Percentiles rank a stretch among this genome's conserved stretches.
These are phyloP conservation scores for Trichoderma aggressivum DNA, from an alignment of 2,329 filamentous ascomycete species.

Conservation along the genomic window DNA sequence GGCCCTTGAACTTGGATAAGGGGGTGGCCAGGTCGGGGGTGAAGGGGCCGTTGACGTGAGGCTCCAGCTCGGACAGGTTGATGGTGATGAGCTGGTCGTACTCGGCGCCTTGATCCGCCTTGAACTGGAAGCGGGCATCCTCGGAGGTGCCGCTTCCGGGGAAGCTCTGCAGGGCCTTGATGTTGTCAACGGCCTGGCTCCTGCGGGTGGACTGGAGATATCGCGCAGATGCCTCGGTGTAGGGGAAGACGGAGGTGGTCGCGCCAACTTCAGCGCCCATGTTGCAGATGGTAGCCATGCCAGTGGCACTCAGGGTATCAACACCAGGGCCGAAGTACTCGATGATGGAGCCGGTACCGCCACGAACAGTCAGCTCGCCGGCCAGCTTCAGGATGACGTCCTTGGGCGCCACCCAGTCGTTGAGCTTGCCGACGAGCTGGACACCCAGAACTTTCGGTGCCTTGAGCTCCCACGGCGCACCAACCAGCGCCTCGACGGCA, in stretches of 20 bases:
- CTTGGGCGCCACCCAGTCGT: slow-evolving; percentile 90
- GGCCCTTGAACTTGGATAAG: slow-evolving; percentile 81
- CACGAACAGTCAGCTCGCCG: slow-evolving; percentile 84
- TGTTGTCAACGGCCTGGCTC: slow-evolving; percentile 61
- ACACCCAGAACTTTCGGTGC: slow-evolving; percentile 89
- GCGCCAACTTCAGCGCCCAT: slow-evolving; percentile 91
- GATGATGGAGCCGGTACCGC: slow-evolving; percentile 90
- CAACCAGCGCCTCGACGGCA: slow-evolving; percentile 92
- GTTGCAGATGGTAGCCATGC: slow-evolving; percentile 88
- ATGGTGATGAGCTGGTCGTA: slow-evolving; percentile 93
- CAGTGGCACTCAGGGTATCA: slow-evolving; percentile 82
- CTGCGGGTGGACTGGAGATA: slow-evolving; percentile 81
- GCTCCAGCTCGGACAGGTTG: slow-evolving; percentile 84
- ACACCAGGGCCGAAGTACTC: slow-evolving; percentile 93
- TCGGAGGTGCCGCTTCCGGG: slow-evolving; percentile 40
- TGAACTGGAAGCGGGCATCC: slow-evolving; percentile 61
- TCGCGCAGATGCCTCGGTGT: slow-evolving; percentile 75
- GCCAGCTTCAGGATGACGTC: slow-evolving; percentile 90
- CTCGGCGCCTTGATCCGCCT: slow-evolving; percentile 74
- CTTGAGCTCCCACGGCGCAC: slow-evolving; percentile 96
- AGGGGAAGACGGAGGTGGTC: slow-evolving; percentile 95
- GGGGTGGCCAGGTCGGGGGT: slow-evolving; percentile 94
- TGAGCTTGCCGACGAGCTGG: slow-evolving; percentile 75
- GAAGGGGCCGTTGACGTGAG: slow-evolving; percentile 95
- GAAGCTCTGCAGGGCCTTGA: slow-evolving; percentile 57